phyloP scores from a whole-genome alignment of 176 grass and related monocot genomes.

The Metroxylon sagu region DNA sequence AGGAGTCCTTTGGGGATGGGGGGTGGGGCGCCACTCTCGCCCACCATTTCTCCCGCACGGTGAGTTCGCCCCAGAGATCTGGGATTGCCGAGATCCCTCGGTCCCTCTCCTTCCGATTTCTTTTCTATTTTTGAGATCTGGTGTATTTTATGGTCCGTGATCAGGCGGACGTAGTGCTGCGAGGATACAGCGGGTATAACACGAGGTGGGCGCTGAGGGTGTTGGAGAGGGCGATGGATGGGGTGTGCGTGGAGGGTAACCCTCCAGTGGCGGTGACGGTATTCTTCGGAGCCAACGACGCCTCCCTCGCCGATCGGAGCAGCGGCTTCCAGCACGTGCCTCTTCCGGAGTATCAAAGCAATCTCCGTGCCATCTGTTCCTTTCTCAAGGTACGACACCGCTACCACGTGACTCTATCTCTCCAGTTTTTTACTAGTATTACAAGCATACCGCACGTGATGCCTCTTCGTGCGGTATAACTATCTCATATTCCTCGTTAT shows the following conservation, averaged over 20 bases:
- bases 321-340: slow-evolving; percentile 70
- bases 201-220: slow-evolving; percentile 72
- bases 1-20: slow-evolving; percentile 57
- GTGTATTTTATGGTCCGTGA: too few relatives aligned
- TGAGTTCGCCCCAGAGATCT: not conserved
- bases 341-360: slow-evolving; percentile 52
- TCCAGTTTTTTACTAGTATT: not conserved
- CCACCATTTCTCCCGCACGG: slow-evolving; percentile 54
- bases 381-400: slow-evolving; percentile 48
- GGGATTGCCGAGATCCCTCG: too few relatives aligned
- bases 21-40: slow-evolving; percentile 55
- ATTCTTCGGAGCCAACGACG: slow-evolving; percentile 94
- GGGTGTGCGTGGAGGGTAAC: slow-evolving; percentile 8
- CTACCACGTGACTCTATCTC: not conserved
- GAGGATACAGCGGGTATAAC: slow-evolving; percentile 85
- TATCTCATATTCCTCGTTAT: too few relatives aligned
- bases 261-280: slow-evolving; percentile 55
- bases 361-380: slow-evolving; percentile 58
- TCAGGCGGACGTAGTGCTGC: slow-evolving; percentile 74
- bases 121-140: not conserved
- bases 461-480: not conserved
- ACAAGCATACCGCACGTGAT: not conserved
- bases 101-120: not conserved
- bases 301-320: slow-evolving; percentile 37
- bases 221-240: slow-evolving; percentile 45